Evolutionary conservation across 2,329 filamentous ascomycete genomes (phyloP), one percentile per base, ranked within the genome.

Genomic region (Fusarium pininemorale): DNA sequence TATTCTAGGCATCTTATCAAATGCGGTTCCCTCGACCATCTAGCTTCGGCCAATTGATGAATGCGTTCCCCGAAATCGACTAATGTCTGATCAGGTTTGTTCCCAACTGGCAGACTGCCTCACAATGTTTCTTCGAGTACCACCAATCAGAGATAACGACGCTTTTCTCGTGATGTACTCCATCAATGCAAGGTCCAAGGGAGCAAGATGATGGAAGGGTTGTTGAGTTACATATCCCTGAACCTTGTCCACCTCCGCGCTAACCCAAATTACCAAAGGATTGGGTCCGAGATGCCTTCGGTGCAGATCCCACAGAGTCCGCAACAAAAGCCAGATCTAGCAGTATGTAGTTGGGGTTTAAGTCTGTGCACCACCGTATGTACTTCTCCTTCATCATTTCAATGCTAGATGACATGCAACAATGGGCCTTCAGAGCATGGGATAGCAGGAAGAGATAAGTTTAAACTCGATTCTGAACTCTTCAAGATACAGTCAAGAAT

Each of bases 131-230:
- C 38, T 39, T 28, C 30, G n/a, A 39, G 61, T 57, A 41, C 32
- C 66, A 54, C 66, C 58, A 72, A 72, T 69, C 72, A 72, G 42
- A 53, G 26, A 55, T 57, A 48, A 48, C 16, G 35, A 55, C 16
- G 20, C 22, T n/a, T 32, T 41, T 50, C 44, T 64, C 38, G 44
- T 44, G 38, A 47, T 48, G 22, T 55, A 47, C 70, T 55, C 54
- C 63, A 63, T 69, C 74, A 69, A 69, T 70, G 64, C 69, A 73
- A 69, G 61, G 57, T 38, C 64, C 50, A 57, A 61, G 71, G 62
- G 66, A 66, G 28, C 41, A 70, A 60, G 53, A 78, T 77, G 75
- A 78, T 57, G 71, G 68, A 75, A 78, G 59, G 69, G 69, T 70
- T 75, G 58, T 58, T 57, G 45, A 54, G 69, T 51, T 55, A 45